These are phyloP conservation scores for Chenopodium suecicum DNA, from an alignment of 148 eudicot species.

Conservation along the genomic window DNA sequence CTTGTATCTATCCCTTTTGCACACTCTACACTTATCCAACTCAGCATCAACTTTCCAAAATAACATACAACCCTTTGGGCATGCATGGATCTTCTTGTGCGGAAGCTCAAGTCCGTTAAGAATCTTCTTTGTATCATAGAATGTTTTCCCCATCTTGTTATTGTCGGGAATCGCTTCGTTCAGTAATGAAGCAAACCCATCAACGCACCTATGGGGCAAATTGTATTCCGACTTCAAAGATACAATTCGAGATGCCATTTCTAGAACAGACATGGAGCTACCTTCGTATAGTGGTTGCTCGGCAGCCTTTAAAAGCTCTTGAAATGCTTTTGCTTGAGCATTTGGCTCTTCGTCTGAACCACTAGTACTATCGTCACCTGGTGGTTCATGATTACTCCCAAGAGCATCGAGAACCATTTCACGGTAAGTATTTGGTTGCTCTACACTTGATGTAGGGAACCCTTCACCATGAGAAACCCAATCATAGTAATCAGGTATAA, in stretches of 20 bases:
- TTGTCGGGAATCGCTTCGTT: too few species aligned
- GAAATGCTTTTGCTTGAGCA: neutral
- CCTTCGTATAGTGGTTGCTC: neutral
- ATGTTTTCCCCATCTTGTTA: neutral
- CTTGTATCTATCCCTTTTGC: neutral
- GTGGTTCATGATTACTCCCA: neutral
- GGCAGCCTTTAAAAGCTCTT: neutral
- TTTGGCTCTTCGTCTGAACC: neutral
- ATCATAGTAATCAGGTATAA: too few species aligned
- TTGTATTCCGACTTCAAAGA: neutral
- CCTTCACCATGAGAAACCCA: too few species aligned
- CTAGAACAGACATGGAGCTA: neutral
- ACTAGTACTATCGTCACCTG: neutral
- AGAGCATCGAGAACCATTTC: slow-evolving; percentile 3
- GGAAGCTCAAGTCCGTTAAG: neutral
- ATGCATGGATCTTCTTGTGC: too few species aligned
- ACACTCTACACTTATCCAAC: neutral
- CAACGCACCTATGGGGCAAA: too few species aligned
- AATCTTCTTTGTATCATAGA: neutral
- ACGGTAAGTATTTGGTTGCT: neutral
- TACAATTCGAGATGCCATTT: neutral
- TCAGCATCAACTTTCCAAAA: neutral
- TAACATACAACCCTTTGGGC: neutral
- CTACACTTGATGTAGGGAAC: too few species aligned
- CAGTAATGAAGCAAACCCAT: too few species aligned